Evolutionary conservation across 73 alveolate genomes (phyloP), one percentile per base, ranked within the genome.

Genomic region (Paramecium octaurelia): DNA sequence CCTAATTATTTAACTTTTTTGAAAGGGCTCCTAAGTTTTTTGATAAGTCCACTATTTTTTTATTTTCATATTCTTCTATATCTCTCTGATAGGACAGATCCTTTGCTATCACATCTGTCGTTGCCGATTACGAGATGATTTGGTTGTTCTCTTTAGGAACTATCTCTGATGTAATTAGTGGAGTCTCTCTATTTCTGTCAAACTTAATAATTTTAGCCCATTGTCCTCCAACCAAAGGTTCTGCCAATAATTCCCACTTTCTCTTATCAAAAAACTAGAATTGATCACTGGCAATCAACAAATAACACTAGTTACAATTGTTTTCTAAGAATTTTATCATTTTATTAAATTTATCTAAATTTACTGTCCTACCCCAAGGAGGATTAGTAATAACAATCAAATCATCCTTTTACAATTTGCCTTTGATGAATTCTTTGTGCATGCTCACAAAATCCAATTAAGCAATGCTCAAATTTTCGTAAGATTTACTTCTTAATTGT

Each of bases 141-240:
- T 73, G 35, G 35, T 24, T 73, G 8, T 1, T 12, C n/a, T 31
- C 34, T 73, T 31, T 9, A 35, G 59, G 21, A 2, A 43, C 73
- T 11, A n/a, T 80, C 14, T 80, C 27, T 4, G 29, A n/a, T 80
- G 48, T 12, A 8, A 4, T 7, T 6, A 44, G 23, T 48, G 20
- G 16, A 43, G 6, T 35, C 24, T 42, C 75, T 46, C 57, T 80
- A 29, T 80, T 80, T 64, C 48, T 64, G 12, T 64, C 84, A 44
- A 20, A 48, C 9, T 43, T 23, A 1, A 80, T 80, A 18, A 80
- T 80, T 46, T 46, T 80, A 8, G 91, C 20, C 91, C 91, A 80
- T 44, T 44, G 8, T 23, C 91, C 91, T 11, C 91, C 91, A 7
- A 80, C 70, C 21, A 80, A 48, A 1, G 91, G 91, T n/a, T 80